phyloP scores from a whole-genome alignment of 2,329 filamentous ascomycete genomes.

The Monilinia polystroma region DNA sequence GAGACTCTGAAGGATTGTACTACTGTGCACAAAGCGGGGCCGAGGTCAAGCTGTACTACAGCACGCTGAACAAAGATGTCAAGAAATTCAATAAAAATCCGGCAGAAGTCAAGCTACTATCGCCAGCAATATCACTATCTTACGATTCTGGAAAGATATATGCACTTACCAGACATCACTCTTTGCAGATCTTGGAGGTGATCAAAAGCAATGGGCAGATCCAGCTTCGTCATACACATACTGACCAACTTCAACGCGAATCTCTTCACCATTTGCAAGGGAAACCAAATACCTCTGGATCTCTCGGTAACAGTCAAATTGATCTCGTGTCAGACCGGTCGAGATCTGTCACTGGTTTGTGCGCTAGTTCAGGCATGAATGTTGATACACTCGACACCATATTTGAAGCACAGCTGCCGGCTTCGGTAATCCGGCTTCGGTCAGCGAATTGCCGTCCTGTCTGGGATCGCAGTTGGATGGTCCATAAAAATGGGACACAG shows the following conservation, averaged over 20 bases:
- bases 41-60: conserved; percentile 13
- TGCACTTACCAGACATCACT: conserved; percentile 54
- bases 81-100: conserved; percentile 52
- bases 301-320: conserved; percentile 23
- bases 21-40: conserved; percentile 50
- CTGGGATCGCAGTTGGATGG: conserved; percentile 35
- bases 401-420: conserved; percentile 56
- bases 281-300: conserved; percentile 1
- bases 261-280: conserved; percentile 34
- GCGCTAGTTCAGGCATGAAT: conserved; percentile 35
- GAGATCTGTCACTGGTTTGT: conserved; percentile 38
- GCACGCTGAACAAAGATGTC: conserved; percentile 35
- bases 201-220: conserved; percentile 28
- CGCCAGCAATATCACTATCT: conserved; percentile 51
- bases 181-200: conserved; percentile 54
- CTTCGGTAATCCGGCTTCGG: conserved; percentile 57
- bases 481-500: background rate
- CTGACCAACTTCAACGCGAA: conserved; percentile 38
- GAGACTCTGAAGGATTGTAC: conserved; percentile 56
- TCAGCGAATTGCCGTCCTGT: conserved; percentile 49
- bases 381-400: conserved; percentile 42
- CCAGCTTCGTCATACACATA: conserved; percentile 38
- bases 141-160: conserved; percentile 49
- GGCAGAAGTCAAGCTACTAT: conserved; percentile 51
- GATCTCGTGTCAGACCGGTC: conserved; percentile 40